Evolutionary conservation across 2,329 filamentous ascomycete species (phyloP), one percentile per base, ranked within the genome.

Genomic region (Fusarium mangiferae): DNA sequence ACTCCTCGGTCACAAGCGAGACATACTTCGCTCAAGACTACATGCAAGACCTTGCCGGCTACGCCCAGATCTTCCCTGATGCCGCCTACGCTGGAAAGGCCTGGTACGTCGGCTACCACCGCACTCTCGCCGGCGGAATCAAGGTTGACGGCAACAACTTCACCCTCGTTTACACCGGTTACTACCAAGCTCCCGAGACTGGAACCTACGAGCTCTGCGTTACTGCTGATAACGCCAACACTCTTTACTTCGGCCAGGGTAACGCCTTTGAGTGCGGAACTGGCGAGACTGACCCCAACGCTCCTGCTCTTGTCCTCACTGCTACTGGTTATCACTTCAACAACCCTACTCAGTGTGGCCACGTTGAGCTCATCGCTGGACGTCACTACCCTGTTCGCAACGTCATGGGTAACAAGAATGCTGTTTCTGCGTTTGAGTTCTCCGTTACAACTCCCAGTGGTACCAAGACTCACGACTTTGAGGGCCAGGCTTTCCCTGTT

Each of bases 71-170:
- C 8, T 57, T 62, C 30, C 59, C 49, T 4, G 49, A 62, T 15
- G 14, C 38, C 1, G 18, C 2, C 0, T 57, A 45, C 24, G 30
- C 49, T 2, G 30, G 49, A 18, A 44, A 57, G 20, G 49, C 59
- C 1, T 62, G 39, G 38, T 62, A 57, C 17, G 1, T 57, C 2
- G 59, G 59, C 3, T 62, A 62, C 24, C 38, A 57, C 15, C 59
- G 59, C 0, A 62, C 51, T 36, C 30, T 62, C 24, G 59, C 38
- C 2, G 72, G 74, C 6, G 72, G 74, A 3, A 70, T 77, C 48
- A 52, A 42, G 15, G 71, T 78, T 2, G 72, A 77, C 46, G 75
- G 45, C 58, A 77, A 77, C 66, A 77, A 72, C 72, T 77, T 76
- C 57, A 77, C 75, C 2, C 61, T 77, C 18, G 75, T 77, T 2